Conservation (phyloP, 129 eudicot species). For the Centrapalus pauciflorus region DNA sequence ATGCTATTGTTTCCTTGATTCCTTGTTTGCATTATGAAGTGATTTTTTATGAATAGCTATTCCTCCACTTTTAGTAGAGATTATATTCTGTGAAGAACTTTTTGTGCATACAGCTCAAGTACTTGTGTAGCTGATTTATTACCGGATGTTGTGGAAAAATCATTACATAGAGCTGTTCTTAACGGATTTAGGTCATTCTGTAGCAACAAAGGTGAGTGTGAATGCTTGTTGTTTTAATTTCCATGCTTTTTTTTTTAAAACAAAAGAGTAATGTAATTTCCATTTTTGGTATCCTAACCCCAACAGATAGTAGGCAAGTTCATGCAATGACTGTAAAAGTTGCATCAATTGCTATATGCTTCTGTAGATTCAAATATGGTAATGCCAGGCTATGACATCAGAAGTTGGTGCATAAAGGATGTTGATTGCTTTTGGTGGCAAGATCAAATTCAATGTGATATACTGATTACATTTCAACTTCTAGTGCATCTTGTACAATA, state of each 20-base stretch:
- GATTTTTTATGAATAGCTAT: not conserved
- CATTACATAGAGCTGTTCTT: constrained; percentile 30
- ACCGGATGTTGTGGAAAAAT: constrained; percentile 34
- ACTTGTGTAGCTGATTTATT: constrained; percentile 41
- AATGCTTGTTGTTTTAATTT: constrained; percentile 5
- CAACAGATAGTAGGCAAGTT: not conserved
- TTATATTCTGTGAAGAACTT: constrained; percentile 9
- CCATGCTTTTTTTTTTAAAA: too few relatives aligned
- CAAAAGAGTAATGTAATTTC: not conserved
- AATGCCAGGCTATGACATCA: not conserved
- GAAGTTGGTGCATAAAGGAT: not conserved
- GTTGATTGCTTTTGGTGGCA: not conserved
- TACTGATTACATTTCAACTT: not conserved
- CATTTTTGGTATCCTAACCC: not conserved
- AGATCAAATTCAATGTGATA: not conserved
- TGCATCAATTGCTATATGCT: too few relatives aligned
- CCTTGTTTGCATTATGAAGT: not conserved
- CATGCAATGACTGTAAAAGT: too few relatives aligned
- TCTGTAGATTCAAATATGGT: not conserved
- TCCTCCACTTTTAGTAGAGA: not conserved
- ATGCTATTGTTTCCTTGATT: not conserved
- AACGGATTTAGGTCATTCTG: constrained; percentile 58
- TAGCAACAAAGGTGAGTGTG: constrained; percentile 63
- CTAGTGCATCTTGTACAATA: not conserved
- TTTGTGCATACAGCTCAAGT: constrained; percentile 67